Evolutionary conservation across 768 basidiomycete genomes (phyloP).

Genomic region (Paxillus involutus): DNA sequence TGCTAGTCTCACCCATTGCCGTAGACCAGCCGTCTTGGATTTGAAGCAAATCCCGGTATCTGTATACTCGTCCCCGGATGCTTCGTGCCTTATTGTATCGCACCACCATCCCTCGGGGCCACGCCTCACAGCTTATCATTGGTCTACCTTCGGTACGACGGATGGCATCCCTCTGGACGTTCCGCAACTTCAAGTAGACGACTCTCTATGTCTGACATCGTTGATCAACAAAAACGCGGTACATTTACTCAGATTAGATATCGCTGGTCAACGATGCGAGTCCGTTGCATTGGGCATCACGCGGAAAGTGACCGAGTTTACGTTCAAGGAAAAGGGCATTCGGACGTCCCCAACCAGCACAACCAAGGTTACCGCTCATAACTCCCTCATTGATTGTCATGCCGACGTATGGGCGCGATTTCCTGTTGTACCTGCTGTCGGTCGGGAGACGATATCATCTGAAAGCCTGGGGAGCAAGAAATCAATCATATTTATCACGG

Average conservation of each 20-base stretch:
- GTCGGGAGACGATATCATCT: slow-evolving; percentile 36
- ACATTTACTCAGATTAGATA: slow-evolving; percentile 44
- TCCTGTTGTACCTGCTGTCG: slow-evolving; percentile 49
- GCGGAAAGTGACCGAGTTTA: slow-evolving; percentile 54
- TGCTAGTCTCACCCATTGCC: not conserved
- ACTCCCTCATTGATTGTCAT: slow-evolving; percentile 49
- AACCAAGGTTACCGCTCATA: slow-evolving; percentile 31
- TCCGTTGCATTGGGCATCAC: slow-evolving; percentile 55
- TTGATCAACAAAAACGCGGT: slow-evolving; percentile 40
- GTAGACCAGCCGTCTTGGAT: slow-evolving; percentile 46
- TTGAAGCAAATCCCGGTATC: slow-evolving; percentile 34
- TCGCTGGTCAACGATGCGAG: slow-evolving; percentile 26
- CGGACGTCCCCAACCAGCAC: slow-evolving; percentile 2
- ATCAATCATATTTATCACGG: slow-evolving; percentile 40
- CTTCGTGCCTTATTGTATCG: slow-evolving; percentile 48
- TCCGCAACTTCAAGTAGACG: slow-evolving; percentile 21
- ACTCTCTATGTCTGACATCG: slow-evolving; percentile 40
- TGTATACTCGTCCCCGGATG: slow-evolving; percentile 51
- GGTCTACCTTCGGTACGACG: slow-evolving; percentile 54
- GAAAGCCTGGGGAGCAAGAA: slow-evolving; percentile 27
- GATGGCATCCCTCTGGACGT: slow-evolving; percentile 43
- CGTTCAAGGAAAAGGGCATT: slow-evolving; percentile 45
- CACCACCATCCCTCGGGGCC: slow-evolving; percentile 19
- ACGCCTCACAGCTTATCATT: slow-evolving; percentile 47
- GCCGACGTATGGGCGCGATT: slow-evolving; percentile 55